Conservation (phyloP, 2,329 filamentous ascomycete species). For the Davidsoniella eucalypti region DNA sequence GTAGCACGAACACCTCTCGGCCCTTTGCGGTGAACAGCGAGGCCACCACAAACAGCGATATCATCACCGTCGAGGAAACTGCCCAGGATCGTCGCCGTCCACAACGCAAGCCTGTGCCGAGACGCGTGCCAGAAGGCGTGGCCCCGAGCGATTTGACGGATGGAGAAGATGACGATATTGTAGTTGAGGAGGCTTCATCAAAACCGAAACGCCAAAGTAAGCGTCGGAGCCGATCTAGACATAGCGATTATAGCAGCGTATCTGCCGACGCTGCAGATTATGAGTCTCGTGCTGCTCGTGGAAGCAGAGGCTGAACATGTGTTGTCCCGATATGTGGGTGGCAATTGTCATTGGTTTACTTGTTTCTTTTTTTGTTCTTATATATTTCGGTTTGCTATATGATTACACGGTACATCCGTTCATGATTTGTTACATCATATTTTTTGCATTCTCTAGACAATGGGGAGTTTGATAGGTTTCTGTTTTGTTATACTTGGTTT, state of each 20-base stretch:
- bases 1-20: not conserved
- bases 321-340: not conserved
- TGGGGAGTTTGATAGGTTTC: not conserved
- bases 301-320: conserved; percentile 1
- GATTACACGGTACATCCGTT: not conserved
- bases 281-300: not conserved
- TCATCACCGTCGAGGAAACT: conserved; percentile 7
- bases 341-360: not conserved
- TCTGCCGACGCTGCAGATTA: not conserved
- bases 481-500: no score
- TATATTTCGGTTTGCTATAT: not conserved
- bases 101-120: conserved; percentile 6
- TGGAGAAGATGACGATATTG: conserved; percentile 2
- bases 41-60: not conserved
- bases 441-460: not conserved
- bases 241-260: conserved; percentile 8
- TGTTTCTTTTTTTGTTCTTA: not conserved
- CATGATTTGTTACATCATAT: not conserved
- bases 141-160: not conserved
- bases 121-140: not conserved
- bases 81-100: not conserved
- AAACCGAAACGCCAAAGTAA: not conserved
- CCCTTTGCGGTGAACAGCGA: conserved; percentile 1
- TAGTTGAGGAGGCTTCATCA: conserved; percentile 1
- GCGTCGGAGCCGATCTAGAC: conserved; percentile 1